A percentile compares a stretch with the other conserved stretches of the same genome.
phyloP scores from a whole-genome alignment of 495 filamentous ascomycete species.

The Monascus purpureus region DNA sequence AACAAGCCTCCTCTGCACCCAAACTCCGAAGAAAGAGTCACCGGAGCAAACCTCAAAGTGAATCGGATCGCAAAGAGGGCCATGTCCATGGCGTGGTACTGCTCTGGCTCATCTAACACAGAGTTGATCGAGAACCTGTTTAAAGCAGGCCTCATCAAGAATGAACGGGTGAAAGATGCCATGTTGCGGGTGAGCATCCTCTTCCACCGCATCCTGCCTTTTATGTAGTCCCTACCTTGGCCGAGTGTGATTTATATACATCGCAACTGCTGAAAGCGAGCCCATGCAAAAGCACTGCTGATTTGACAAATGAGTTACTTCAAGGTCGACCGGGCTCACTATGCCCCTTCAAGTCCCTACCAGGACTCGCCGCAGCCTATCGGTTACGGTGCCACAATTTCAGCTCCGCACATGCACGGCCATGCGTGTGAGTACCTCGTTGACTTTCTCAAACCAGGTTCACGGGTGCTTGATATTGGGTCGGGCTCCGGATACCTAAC shows the following conservation, averaged over 20 bases:
- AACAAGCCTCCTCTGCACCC: too few relatives aligned
- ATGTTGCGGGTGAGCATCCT: conserved; percentile 50
- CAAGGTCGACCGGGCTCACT: conserved; percentile 85
- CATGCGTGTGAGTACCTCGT: conserved; percentile 56
- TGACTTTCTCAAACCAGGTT: conserved; percentile 37
- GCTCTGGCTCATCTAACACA: conserved; percentile 62
- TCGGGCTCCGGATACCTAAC: conserved; percentile 86
- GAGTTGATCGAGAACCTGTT: conserved; percentile 71
- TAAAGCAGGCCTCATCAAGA: conserved; percentile 55
- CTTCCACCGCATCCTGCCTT: not conserved
- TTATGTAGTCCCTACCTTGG: not conserved
- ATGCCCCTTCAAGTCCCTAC: conserved; percentile 59
- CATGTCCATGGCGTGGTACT: conserved; percentile 78
- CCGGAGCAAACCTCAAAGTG: too few relatives aligned
- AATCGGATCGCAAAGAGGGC: conserved; percentile 8
- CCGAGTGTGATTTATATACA: not conserved
- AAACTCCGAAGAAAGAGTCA: too few relatives aligned
- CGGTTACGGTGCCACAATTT: conserved; percentile 80
- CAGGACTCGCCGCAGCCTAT: conserved; percentile 85
- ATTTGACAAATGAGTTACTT: not conserved
- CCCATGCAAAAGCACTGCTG: too few relatives aligned
- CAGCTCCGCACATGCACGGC: conserved; percentile 96
- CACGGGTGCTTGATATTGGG: conserved; percentile 72
- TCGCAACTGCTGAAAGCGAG: conserved; percentile 5
- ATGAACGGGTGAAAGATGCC: conserved; percentile 55